Percentiles rank a stretch among this genome's conserved stretches.
Evolutionary conservation across 2,329 filamentous ascomycete species (phyloP).

Genomic region (Trichophyton simii): DNA sequence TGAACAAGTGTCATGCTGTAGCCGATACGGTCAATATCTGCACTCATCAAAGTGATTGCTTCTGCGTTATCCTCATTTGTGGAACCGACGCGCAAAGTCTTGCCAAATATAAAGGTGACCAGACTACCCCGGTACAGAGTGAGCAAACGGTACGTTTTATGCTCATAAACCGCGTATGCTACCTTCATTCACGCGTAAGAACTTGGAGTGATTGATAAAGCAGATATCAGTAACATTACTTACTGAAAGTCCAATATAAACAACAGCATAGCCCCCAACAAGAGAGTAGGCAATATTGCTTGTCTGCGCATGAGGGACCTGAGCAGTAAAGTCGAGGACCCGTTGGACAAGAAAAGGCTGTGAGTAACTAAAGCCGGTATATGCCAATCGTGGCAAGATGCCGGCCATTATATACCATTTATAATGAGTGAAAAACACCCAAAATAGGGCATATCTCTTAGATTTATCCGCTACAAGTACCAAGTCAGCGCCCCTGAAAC

Average conservation of each 20-base stretch:
- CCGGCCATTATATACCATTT: slow-evolving; percentile 1
- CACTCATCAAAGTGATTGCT: slow-evolving; percentile 18
- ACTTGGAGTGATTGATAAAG: neutral
- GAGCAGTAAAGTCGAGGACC: slow-evolving; percentile 1
- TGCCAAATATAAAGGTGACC: slow-evolving; percentile 1
- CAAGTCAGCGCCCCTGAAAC: neutral
- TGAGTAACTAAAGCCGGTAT: neutral
- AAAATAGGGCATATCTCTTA: neutral
- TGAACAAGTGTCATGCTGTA: slow-evolving; percentile 14
- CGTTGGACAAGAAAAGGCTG: neutral
- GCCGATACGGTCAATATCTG: slow-evolving; percentile 18
- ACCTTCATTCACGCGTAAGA: neutral
- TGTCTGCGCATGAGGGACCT: neutral
- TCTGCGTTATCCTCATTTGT: neutral
- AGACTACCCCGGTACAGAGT: slow-evolving; percentile 1
- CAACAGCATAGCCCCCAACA: neutral
- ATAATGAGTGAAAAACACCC: neutral
- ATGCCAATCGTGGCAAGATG: neutral
- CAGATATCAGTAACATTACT: neutral
- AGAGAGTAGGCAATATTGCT: neutral
- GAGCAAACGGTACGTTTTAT: slow-evolving; percentile 2
- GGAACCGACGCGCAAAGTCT: neutral
- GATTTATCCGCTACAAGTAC: neutral
- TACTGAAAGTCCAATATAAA: slow-evolving; percentile 6
- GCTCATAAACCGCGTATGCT: slow-evolving; percentile 2